Evolutionary conservation across 1,284 basidiomycete genomes (phyloP).

Genomic region (Rhizoctonia solani): DNA sequence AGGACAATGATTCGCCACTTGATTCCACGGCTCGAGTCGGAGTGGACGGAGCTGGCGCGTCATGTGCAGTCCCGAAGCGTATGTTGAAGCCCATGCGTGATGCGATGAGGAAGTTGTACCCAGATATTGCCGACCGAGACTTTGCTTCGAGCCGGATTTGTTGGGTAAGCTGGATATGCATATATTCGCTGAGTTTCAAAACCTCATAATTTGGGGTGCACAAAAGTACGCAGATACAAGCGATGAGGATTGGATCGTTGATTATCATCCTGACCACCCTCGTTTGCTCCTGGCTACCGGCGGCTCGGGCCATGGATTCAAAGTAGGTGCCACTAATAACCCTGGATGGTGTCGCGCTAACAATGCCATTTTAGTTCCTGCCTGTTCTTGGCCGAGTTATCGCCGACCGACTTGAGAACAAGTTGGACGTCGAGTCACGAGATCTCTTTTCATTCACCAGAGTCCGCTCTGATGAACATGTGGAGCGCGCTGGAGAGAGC

Average conservation of each 20-base stretch:
- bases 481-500: constrained; percentile 15
- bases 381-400: constrained; percentile 80
- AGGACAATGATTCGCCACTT: constrained; percentile 28
- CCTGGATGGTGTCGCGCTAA: background rate
- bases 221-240: constrained; percentile 68
- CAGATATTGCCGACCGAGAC: constrained; percentile 68
- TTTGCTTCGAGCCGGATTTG: constrained; percentile 76
- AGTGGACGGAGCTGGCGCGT: constrained; percentile 36
- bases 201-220: background rate
- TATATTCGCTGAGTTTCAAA: background rate
- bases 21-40: constrained; percentile 24
- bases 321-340: constrained; percentile 52
- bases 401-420: constrained; percentile 69
- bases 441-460: constrained; percentile 61
- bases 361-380: constrained; percentile 62
- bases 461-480: constrained; percentile 21
- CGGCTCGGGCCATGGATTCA: constrained; percentile 82
- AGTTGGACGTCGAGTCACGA: constrained; percentile 55
- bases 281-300: constrained; percentile 72
- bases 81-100: constrained; percentile 57
- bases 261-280: constrained; percentile 60
- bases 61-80: constrained; percentile 59
- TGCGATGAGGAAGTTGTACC: constrained; percentile 64
- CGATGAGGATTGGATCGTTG: constrained; percentile 81
- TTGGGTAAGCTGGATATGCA: constrained; percentile 58